Conservation (phyloP, 2,329 filamentous ascomycete species). For the Gaeumannomyces tritici region DNA sequence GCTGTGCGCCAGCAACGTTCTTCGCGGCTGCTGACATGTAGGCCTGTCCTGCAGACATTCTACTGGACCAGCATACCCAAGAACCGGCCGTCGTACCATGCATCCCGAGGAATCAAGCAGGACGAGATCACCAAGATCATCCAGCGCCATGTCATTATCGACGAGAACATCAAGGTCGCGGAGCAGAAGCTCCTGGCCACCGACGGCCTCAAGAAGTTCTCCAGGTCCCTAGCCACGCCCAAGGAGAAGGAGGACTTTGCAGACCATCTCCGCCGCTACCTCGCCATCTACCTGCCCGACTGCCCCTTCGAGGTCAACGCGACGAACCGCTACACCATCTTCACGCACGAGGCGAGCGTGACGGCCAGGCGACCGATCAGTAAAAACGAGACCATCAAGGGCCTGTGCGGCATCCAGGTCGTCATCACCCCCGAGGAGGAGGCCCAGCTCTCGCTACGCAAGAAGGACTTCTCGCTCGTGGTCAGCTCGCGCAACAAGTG, state of each 20-base stretch:
- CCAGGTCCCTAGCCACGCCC: constrained; percentile 56
- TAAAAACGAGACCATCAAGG: constrained; percentile 80
- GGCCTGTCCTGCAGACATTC: constrained; percentile 58
- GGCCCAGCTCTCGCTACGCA: constrained; percentile 63
- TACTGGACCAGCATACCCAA: constrained; percentile 97
- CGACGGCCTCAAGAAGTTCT: constrained; percentile 64
- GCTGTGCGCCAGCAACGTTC: not conserved
- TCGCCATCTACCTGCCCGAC: constrained; percentile 86
- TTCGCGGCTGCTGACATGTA: constrained; percentile 5
- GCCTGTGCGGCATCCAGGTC: constrained; percentile 84
- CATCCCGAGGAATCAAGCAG: constrained; percentile 67
- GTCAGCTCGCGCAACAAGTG: constrained; percentile 87
- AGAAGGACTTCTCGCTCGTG: constrained; percentile 95
- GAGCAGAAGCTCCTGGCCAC: constrained; percentile 65
- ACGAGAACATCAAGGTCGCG: constrained; percentile 60
- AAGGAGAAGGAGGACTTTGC: constrained; percentile 82
- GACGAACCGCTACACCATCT: constrained; percentile 92
- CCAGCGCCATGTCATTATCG: constrained; percentile 59
- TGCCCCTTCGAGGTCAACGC: constrained; percentile 87
- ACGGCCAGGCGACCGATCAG: constrained; percentile 71
- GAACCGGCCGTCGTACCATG: constrained; percentile 77
- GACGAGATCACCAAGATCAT: constrained; percentile 52
- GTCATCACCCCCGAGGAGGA: constrained; percentile 90
- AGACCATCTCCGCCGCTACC: constrained; percentile 78
- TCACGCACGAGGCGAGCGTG: constrained; percentile 78